Evolutionary conservation across 805 yeast species (phyloP).

Genomic region (Candida glaebosa): DNA sequence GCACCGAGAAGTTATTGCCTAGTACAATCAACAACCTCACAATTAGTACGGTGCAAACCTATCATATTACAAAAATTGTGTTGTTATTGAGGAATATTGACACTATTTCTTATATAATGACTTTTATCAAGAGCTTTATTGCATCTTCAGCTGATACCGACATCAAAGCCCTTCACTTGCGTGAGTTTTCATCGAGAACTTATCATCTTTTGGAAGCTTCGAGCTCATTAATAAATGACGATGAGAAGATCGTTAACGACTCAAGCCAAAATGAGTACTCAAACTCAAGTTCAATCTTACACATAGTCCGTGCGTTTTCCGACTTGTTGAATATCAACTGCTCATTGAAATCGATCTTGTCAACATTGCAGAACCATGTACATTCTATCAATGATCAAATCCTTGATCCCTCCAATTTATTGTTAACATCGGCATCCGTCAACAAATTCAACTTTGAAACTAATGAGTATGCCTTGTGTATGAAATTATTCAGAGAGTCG

Average conservation of each 20-base stretch:
- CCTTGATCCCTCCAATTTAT: constrained; percentile 20
- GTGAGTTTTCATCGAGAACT: constrained; percentile 63
- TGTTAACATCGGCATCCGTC: constrained; percentile 22
- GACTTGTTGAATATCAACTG: constrained; percentile 26
- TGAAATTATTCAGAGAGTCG: constrained; percentile 22
- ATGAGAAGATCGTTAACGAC: constrained; percentile 10
- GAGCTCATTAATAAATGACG: constrained; percentile 19
- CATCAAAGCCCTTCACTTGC: constrained; percentile 52
- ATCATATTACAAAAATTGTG: constrained; percentile 22
- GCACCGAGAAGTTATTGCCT: background rate
- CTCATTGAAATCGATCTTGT: constrained; percentile 27
- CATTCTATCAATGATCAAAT: constrained; percentile 31
- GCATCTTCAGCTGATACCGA: constrained; percentile 20
- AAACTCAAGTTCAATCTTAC: constrained; percentile 30
- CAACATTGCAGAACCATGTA: constrained; percentile 28
- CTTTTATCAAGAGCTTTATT: constrained; percentile 24
- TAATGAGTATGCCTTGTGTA: constrained; percentile 20
- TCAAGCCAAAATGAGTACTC: constrained; percentile 19
- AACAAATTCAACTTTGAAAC: constrained; percentile 13
- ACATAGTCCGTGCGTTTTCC: constrained; percentile 32
- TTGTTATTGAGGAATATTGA: constrained; percentile 29
- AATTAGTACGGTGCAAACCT: constrained; percentile 16
- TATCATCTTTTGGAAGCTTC: constrained; percentile 70
- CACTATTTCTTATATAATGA: constrained; percentile 30
- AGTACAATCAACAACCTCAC: background rate